Conservation (phyloP, 2,329 filamentous ascomycete species). For the Cytospora schulzeri region DNA sequence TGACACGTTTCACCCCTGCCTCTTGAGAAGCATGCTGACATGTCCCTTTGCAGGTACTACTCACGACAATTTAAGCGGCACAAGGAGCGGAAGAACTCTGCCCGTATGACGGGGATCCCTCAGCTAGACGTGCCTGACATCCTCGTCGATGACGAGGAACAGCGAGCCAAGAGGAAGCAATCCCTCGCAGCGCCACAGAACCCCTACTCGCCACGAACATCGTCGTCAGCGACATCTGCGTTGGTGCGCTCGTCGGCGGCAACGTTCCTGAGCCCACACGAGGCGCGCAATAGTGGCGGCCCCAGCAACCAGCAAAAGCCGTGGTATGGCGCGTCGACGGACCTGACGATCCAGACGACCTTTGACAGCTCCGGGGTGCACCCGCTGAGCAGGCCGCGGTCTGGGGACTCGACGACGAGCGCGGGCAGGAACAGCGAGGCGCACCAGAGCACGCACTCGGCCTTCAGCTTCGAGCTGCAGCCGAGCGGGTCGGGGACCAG, state of each 20-base stretch:
- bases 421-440: slow-evolving; percentile 36
- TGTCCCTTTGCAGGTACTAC: slow-evolving; percentile 63
- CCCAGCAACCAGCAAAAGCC: slow-evolving; percentile 41
- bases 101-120: slow-evolving; percentile 77
- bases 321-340: slow-evolving; percentile 46
- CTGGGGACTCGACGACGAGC: slow-evolving; percentile 35
- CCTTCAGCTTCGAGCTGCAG: slow-evolving; percentile 61
- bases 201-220: slow-evolving; percentile 17
- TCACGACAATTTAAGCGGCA: slow-evolving; percentile 77
- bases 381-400: slow-evolving; percentile 57
- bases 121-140: slow-evolving; percentile 87
- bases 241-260: slow-evolving; percentile 27
- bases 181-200: slow-evolving; percentile 19
- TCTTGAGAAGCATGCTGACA: slow-evolving; percentile 29
- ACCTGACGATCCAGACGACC: slow-evolving; percentile 46
- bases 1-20: not conserved
- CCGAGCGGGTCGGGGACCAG: slow-evolving; percentile 42
- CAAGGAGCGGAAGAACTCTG: slow-evolving; percentile 70
- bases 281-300: slow-evolving; percentile 37
- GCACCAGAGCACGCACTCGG: slow-evolving; percentile 51
- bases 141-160: slow-evolving; percentile 78
- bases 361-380: slow-evolving; percentile 42
- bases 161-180: slow-evolving; percentile 37
- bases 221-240: slow-evolving; percentile 33
- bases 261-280: slow-evolving; percentile 42